These are phyloP conservation scores for Silene vulgaris DNA, from an alignment of 179 eudicot genomes.

Conservation along the genomic window DNA sequence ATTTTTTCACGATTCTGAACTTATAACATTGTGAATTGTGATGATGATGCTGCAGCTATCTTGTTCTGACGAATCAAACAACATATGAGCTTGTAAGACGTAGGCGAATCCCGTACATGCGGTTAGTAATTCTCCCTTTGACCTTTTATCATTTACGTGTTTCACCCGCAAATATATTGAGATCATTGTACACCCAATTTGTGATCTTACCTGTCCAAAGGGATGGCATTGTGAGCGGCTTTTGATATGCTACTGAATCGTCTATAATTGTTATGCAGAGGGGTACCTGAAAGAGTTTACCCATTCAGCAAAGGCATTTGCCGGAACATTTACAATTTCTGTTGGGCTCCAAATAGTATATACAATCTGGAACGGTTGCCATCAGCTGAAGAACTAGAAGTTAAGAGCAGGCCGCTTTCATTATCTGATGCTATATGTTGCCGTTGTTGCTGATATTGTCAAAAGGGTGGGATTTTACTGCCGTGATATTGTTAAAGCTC, in stretches of 20 bases:
- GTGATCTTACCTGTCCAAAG: not conserved
- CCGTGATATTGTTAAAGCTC: slow-evolving; percentile 9
- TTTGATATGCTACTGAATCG: not conserved
- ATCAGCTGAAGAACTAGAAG: slow-evolving; percentile 61
- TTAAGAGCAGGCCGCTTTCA: slow-evolving; percentile 48
- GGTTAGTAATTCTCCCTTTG: slow-evolving; percentile 43
- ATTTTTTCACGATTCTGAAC: not conserved
- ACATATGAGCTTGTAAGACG: slow-evolving; percentile 96
- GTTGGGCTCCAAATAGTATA: slow-evolving; percentile 46
- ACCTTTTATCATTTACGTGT: not conserved
- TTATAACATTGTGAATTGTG: not conserved
- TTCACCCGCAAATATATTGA: not conserved
- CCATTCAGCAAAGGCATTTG: slow-evolving; percentile 80
- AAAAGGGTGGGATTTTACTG: not conserved
- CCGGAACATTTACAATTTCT: slow-evolving; percentile 63
- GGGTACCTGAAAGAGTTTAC: slow-evolving; percentile 74
- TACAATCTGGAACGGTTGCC: slow-evolving; percentile 63
- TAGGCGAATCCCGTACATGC: slow-evolving; percentile 72
- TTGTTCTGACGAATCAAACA: slow-evolving; percentile 84
- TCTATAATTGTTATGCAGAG: slow-evolving; percentile 43
- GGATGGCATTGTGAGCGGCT: too few relatives aligned
- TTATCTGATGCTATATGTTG: slow-evolving; percentile 59
- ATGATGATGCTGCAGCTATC: slow-evolving; percentile 51
- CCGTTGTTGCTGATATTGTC: slow-evolving; percentile 59
- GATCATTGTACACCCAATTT: not conserved